A percentile compares a stretch with the other conserved stretches of the same genome.
Evolutionary conservation across 75 land plant species (phyloP).

Genomic region (Isoetes taiwanensis): DNA sequence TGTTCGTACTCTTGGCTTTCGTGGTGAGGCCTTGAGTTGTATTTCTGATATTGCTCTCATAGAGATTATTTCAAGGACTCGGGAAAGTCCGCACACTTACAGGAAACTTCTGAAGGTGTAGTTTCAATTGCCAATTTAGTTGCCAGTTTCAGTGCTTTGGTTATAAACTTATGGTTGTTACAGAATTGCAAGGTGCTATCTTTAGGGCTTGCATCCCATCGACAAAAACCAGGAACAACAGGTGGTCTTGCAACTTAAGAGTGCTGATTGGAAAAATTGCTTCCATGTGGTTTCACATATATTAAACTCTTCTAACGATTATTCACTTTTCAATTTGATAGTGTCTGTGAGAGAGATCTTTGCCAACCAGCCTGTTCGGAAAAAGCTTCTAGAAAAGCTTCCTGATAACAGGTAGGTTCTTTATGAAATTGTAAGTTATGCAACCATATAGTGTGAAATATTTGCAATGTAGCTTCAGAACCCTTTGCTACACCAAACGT

Average conservation of each 20-base stretch:
- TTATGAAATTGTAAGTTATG: no score
- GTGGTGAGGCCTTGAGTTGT: slow-evolving; percentile 83
- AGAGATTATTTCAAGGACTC: slow-evolving; percentile 61
- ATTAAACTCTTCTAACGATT: neutral
- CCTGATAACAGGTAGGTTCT: no score
- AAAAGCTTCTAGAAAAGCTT: slow-evolving; percentile 61
- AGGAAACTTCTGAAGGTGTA: slow-evolving; percentile 70
- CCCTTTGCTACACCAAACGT: no score
- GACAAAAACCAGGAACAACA: slow-evolving; percentile 62
- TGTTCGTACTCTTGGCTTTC: slow-evolving; percentile 48
- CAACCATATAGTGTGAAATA: no score
- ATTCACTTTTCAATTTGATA: slow-evolving; percentile 8
- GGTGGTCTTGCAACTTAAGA: slow-evolving; percentile 27
- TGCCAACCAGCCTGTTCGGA: slow-evolving; percentile 92
- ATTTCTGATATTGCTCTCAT: slow-evolving; percentile 74
- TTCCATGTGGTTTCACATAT: neutral
- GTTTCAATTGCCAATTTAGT: neutral
- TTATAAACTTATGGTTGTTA: no score
- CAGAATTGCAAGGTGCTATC: slow-evolving; percentile 59
- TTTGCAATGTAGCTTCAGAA: no score
- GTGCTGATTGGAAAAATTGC: neutral
- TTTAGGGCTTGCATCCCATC: slow-evolving; percentile 56
- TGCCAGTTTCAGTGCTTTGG: neutral
- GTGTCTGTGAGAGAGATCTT: slow-evolving; percentile 60
- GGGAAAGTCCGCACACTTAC: slow-evolving; percentile 74